These are phyloP conservation scores for Starmerella kuoi DNA, from an alignment of 805 yeast species.

Conservation along the genomic window DNA sequence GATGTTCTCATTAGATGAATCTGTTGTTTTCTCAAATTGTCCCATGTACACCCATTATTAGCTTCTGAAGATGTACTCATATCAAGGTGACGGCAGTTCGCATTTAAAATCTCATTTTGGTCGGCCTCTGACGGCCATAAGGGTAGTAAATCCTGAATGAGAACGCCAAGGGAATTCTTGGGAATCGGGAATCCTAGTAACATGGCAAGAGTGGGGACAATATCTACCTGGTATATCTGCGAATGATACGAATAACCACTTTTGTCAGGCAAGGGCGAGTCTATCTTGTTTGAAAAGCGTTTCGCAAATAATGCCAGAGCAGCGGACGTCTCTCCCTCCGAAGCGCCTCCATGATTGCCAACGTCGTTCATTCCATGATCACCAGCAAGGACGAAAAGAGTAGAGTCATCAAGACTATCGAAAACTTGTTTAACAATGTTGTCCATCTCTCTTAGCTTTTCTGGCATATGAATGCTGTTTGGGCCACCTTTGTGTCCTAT, in stretches of 20 bases:
- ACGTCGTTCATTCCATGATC: conserved; percentile 91
- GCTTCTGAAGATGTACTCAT: background rate
- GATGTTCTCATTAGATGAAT: conserved; percentile 32
- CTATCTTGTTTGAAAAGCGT: conserved; percentile 32
- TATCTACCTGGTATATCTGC: conserved; percentile 51
- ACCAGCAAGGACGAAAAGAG: conserved; percentile 71
- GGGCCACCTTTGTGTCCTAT: conserved; percentile 98
- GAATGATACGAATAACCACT: conserved; percentile 43
- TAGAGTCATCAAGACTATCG: conserved; percentile 33
- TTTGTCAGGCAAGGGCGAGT: conserved; percentile 23
- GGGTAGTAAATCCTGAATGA: conserved; percentile 46
- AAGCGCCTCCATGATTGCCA: conserved; percentile 94
- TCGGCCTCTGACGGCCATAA: conserved; percentile 32
- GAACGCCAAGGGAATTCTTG: conserved; percentile 58
- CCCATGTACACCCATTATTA: conserved; percentile 9
- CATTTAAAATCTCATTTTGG: conserved; percentile 19
- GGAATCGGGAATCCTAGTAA: conserved; percentile 58
- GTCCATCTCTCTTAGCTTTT: conserved; percentile 83
- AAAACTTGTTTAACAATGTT: conserved; percentile 44
- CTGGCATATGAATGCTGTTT: conserved; percentile 60
- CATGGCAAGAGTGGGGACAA: conserved; percentile 57
- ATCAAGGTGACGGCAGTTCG: conserved; percentile 23
- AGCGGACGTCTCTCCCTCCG: conserved; percentile 83
- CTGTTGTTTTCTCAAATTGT: conserved; percentile 33
- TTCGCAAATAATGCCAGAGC: conserved; percentile 62